These are phyloP conservation scores for Prototheca stagnorum DNA, from an alignment of 163 green algal genomes.

Conservation along the genomic window DNA sequence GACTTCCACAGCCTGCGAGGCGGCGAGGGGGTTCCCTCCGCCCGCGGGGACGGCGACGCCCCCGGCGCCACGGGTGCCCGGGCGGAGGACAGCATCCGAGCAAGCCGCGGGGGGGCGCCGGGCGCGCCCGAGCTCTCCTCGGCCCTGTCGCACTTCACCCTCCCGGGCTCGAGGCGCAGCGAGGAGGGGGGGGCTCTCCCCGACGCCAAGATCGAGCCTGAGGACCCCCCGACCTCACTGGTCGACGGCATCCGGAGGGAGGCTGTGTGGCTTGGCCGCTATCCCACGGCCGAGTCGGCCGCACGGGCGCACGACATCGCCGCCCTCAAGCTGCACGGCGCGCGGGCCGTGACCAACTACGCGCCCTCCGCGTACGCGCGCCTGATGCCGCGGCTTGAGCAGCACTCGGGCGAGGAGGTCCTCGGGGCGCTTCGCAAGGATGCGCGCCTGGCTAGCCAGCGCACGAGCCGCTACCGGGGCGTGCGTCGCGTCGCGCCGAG, in stretches of 20 bases:
- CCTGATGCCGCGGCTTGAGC: conserved; percentile 2
- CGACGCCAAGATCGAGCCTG: background rate
- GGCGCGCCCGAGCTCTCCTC: background rate
- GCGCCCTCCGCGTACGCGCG: background rate
- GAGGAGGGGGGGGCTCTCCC: background rate
- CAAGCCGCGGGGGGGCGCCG: too few relatives aligned
- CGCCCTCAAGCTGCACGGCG: conserved; percentile 7
- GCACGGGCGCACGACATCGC: conserved; percentile 9
- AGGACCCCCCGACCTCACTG: background rate
- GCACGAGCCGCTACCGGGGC: conserved; percentile 5
- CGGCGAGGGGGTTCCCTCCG: too few relatives aligned
- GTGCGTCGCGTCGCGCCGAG: conserved; percentile 2
- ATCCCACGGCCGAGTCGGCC: conserved; percentile 6
- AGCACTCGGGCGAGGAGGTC: conserved; percentile 2
- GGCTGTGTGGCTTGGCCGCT: conserved; percentile 10
- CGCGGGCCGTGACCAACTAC: conserved; percentile 9
- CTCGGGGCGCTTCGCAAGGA: conserved; percentile 8
- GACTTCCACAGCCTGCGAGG: too few relatives aligned
- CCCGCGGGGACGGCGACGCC: too few relatives aligned
- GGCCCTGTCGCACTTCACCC: conserved; percentile 4
- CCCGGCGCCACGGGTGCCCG: too few relatives aligned
- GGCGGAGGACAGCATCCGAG: too few relatives aligned
- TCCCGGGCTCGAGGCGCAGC: background rate
- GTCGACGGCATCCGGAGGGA: background rate
- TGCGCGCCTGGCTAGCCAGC: background rate